Evolutionary conservation across 192 early-diverging fungal genomes (phyloP), one percentile per base, ranked within the genome.

Genomic region (Thamnidium elegans): DNA sequence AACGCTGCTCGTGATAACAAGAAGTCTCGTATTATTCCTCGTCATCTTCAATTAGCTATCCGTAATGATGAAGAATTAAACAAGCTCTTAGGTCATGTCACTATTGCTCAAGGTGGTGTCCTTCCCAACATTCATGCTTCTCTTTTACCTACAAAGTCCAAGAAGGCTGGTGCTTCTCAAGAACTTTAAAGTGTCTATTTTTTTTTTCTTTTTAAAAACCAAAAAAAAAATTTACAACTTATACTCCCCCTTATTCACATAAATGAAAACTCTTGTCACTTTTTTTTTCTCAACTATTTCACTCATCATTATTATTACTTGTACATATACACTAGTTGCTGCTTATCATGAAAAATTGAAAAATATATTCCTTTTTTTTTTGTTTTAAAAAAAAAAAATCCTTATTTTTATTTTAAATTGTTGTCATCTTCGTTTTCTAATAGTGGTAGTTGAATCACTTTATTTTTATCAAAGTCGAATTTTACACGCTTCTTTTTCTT

Each of bases 1-100:
- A 95, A 95, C 73, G 93, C 93, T 60, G 90, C 92, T 55, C 87
- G 92, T 69, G 91, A 93, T 77, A 93, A 93, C 86, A 93, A 93
- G 83, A 93, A 93, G 84, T 79, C 87, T 63, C 89, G 93, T 81
- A 93, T 94, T 75, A 92, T 94, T 65, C 93, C 93, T 58, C 86
- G 93, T 52, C 92, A 94, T 80, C 73, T 92, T 47, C 92, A 94
- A 80, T 84, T 94, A 60, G 92, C 92, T 81, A 93, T 94, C 85
- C 79, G 92, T 62, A 94, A 94, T 81, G 92, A 94, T 79, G 92
- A 94, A 72, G 93, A 95, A 77, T 78, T 95, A 65, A 95, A 94
- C 88, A 94, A 92, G 80, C 82, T 95, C 62, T 87, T 95, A 55
- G 89, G 89, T 65, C 85, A 84, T 70, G 92, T 95, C 67, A 94